Base-by-base conservation (phyloP, 352 stramenopile species). In the Lagenidium sp. region DNA sequence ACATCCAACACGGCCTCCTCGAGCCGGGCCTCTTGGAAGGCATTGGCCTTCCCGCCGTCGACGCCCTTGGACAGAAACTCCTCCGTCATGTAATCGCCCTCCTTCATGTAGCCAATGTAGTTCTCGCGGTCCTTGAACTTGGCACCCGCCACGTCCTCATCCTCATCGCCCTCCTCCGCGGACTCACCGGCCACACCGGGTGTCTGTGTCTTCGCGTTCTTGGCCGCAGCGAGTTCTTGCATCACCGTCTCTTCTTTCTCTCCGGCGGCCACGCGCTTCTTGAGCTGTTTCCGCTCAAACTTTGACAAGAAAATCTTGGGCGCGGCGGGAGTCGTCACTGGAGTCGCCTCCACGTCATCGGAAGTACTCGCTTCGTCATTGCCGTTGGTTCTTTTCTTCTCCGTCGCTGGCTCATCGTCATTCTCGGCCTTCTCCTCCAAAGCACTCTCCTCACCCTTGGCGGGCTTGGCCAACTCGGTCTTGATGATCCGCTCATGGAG, bases 1-100 rank as follows among this genome's bases (percentile, higher is more conserved):
- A 99, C 90, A 55, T 99, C 96, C 23, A 99, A 55, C 55, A 99
- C 96, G 10, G 94, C 94, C 47, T 98, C 91, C 62, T 99, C 92
- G 34, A 98, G 63, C 19, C 94, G 65, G 21, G 80, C 76, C 44
- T 91, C 72, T 16, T 82, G 66, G 53, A 89, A 93, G 16, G 71
- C 61, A 43, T 83, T 93, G 36, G 76, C 65, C 53, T 84, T 84
- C 36, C 79, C 79, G 40, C 79, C 79, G 29, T 93, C 80, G 0
- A 65, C 72, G 24, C 65, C 76, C 52, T 84, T 82, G 18, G 73
- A 45, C 29, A 93, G 41, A 44, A 89, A 86, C 30, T 80, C 75
- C 36, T 90, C 74, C 0, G 73, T 89, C 35, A 64, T 73, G 55
- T 82, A 69, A 22, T 93, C 77, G 38, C 65, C 68, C 16, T 85